These are phyloP conservation scores for Leishmania major DNA, from an alignment of 208 protist genomes.

Conservation along the genomic window DNA sequence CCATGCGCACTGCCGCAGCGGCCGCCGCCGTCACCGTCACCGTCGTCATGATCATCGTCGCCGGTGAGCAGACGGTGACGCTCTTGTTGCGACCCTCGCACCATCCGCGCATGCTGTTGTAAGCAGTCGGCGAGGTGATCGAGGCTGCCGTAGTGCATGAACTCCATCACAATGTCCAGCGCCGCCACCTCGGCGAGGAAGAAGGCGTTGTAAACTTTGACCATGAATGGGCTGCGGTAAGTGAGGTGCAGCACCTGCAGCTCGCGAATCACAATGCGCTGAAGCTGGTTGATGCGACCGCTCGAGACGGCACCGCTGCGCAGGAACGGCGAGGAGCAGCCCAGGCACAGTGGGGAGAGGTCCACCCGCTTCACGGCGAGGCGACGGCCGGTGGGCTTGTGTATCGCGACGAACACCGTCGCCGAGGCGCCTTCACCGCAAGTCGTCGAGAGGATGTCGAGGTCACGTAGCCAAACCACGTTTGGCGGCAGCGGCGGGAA, in stretches of 20 bases:
- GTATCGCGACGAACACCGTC: conserved; percentile 70
- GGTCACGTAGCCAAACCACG: conserved; percentile 65
- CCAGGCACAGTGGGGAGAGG: conserved; percentile 62
- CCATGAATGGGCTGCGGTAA: conserved; percentile 88
- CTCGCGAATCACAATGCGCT: conserved; percentile 77
- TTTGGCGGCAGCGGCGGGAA: conserved; percentile 33
- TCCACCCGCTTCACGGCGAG: conserved; percentile 87
- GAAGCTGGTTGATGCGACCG: conserved; percentile 55
- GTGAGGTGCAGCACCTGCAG: conserved; percentile 86
- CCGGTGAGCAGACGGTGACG: conserved; percentile 19
- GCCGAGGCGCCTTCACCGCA: conserved; percentile 80
- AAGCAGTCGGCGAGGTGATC: conserved; percentile 50
- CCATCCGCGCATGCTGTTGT: conserved; percentile 39
- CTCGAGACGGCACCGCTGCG: conserved; percentile 22
- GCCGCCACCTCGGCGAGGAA: conserved; percentile 50
- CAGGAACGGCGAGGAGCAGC: conserved; percentile 16
- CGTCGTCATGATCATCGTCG: conserved; percentile 7
- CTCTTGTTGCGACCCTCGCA: conserved; percentile 34
- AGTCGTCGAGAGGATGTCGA: conserved; percentile 36
- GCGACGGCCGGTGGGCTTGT: conserved; percentile 60
- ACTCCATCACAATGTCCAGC: conserved; percentile 91
- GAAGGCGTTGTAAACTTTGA: conserved; percentile 92
- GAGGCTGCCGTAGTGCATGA: conserved; percentile 89
- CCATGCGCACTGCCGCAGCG: background rate
- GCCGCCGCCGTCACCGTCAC: conserved; percentile 7